Evolutionary conservation across 768 basidiomycete genomes (phyloP).

Genomic region (Cyclocybe aegerita): DNA sequence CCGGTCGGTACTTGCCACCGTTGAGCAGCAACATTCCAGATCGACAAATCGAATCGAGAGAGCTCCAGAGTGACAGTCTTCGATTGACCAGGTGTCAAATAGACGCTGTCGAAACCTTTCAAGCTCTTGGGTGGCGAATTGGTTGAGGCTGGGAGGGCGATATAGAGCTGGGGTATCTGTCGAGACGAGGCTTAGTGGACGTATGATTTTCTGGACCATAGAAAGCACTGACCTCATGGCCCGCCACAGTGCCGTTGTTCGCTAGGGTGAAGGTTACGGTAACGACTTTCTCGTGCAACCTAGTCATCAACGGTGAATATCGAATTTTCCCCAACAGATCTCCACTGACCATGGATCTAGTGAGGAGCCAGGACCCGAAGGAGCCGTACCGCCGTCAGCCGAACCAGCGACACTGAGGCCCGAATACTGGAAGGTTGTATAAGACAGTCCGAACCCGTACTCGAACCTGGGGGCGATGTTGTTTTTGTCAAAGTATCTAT

Average conservation of each 20-base stretch:
- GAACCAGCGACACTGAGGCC: conserved; percentile 41
- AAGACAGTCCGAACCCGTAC: conserved; percentile 54
- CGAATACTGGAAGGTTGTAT: conserved; percentile 56
- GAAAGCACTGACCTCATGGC: conserved; percentile 46
- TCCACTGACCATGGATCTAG: conserved; percentile 46
- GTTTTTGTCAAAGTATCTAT: conserved; percentile 54
- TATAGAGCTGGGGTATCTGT: conserved; percentile 58
- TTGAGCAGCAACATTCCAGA: conserved; percentile 54
- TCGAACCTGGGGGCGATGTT: conserved; percentile 47
- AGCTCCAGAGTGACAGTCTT: conserved; percentile 46
- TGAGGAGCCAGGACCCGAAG: conserved; percentile 47
- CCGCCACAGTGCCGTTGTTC: conserved; percentile 54
- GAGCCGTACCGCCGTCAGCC: conserved; percentile 39
- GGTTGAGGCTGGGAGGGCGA: conserved; percentile 46
- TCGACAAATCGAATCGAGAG: conserved; percentile 49
- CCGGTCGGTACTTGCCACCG: conserved; percentile 57
- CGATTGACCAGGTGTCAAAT: conserved; percentile 41
- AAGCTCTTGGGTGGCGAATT: conserved; percentile 48
- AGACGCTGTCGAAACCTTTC: conserved; percentile 57
- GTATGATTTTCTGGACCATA: background rate
- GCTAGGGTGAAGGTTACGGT: conserved; percentile 50
- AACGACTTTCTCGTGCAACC: conserved; percentile 52
- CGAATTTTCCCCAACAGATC: background rate
- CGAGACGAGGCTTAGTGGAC: background rate
- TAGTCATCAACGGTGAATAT: conserved; percentile 16